A percentile compares a stretch with the other conserved stretches of the same genome.
Conservation (phyloP, 345 rosid genomes). For the Lumnitzera littorea region DNA sequence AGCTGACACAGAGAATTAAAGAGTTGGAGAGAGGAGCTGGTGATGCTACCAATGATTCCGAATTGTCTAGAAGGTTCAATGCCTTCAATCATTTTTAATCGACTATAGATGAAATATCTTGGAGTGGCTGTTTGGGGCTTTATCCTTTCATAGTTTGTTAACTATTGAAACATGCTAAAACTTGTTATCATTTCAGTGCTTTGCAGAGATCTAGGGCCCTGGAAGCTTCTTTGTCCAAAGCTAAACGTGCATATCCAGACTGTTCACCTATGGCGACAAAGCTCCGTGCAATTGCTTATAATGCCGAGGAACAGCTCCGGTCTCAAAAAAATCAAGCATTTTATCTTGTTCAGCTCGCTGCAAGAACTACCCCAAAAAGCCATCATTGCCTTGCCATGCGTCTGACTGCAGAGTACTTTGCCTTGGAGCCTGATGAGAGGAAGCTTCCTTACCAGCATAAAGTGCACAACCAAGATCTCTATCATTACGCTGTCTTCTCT, state of each 20-base stretch:
- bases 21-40: conserved; percentile 62
- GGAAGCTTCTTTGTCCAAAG: conserved; percentile 53
- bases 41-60: conserved; percentile 57
- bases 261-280: conserved; percentile 60
- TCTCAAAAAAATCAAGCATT: conserved; percentile 57
- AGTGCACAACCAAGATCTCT: conserved; percentile 38
- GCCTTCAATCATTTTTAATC: no score
- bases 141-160: no score
- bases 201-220: conserved; percentile 54
- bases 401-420: conserved; percentile 69
- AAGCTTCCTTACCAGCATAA: conserved; percentile 56
- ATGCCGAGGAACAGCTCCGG: conserved; percentile 67
- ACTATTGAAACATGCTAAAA: conserved; percentile 15
- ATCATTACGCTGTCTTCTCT: conserved; percentile 79
- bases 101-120: no score
- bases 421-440: conserved; percentile 58
- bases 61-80: conserved; percentile 66
- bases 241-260: conserved; percentile 46
- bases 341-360: conserved; percentile 77
- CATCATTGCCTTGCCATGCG: conserved; percentile 89
- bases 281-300: conserved; percentile 68
- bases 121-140: no score
- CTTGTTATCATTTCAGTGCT: conserved; percentile 41
- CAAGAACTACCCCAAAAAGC: conserved; percentile 86
- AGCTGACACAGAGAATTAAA: conserved; percentile 58